phyloP scores from a whole-genome alignment of 2,329 filamentous ascomycete genomes.

The Colletotrichum lindemuthianum region DNA sequence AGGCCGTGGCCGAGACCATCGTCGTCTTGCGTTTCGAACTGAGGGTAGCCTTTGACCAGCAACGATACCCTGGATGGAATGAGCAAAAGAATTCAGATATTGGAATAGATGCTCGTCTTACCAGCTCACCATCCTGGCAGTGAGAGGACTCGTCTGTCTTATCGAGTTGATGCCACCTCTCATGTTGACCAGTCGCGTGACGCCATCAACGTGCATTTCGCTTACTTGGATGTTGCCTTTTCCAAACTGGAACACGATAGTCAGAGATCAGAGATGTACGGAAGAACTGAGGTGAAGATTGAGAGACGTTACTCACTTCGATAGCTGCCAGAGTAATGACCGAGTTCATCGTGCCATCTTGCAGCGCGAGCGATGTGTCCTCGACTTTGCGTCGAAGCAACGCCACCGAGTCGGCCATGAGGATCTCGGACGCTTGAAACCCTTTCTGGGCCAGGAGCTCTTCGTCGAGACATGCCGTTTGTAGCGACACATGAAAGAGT shows the following conservation, averaged over 20 bases:
- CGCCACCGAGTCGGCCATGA: conserved; percentile 67
- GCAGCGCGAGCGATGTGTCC: conserved; percentile 56
- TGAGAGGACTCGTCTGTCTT: conserved; percentile 60
- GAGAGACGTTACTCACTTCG: conserved; percentile 53
- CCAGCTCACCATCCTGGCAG: conserved; percentile 65
- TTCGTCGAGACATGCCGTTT: conserved; percentile 67
- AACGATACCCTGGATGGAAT: conserved; percentile 61
- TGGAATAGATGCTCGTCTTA: conserved; percentile 41
- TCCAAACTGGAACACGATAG: conserved; percentile 51
- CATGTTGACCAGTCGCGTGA: conserved; percentile 58
- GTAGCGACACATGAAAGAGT: conserved; percentile 67
- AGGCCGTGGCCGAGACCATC: conserved; percentile 59
- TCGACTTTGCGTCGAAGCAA: conserved; percentile 61
- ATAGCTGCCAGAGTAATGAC: conserved; percentile 68
- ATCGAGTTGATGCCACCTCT: conserved; percentile 61
- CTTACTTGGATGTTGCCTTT: conserved; percentile 59
- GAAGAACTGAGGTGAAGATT: background rate
- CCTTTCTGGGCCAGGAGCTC: conserved; percentile 62
- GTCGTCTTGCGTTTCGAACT: conserved; percentile 64
- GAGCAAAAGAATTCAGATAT: background rate
- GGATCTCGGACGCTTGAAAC: conserved; percentile 62
- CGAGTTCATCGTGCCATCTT: conserved; percentile 66
- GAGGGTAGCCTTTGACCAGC: conserved; percentile 61
- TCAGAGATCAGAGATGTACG: background rate
- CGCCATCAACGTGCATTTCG: conserved; percentile 60